Evolutionary conservation across 2,329 filamentous ascomycete genomes (phyloP).

Genomic region (Aspergillus carbonarius): DNA sequence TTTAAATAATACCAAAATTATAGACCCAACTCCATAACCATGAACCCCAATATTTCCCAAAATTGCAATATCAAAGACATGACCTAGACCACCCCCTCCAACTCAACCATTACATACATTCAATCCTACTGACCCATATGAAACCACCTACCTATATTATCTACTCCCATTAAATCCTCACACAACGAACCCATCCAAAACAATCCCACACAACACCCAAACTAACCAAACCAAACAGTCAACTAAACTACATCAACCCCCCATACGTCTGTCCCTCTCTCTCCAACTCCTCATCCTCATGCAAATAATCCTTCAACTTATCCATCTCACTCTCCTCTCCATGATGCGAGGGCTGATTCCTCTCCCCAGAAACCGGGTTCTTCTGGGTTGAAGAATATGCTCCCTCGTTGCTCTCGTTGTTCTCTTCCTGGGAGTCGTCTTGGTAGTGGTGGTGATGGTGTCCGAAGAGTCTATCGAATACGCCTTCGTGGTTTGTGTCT

Average conservation of each 20-base stretch:
- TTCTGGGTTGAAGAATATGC: background rate
- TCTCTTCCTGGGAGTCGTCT: background rate
- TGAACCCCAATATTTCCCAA: no score
- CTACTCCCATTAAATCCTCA: no score
- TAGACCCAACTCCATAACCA: no score
- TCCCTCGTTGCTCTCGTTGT: no score
- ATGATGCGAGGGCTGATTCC: background rate
- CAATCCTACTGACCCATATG: no score
- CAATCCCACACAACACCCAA: no score
- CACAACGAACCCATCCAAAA: no score
- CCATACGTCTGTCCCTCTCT: background rate
- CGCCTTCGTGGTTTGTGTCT: background rate
- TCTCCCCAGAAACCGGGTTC: background rate
- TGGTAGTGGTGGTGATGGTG: background rate
- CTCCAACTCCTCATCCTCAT: slow-evolving; percentile 2
- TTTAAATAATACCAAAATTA: no score
- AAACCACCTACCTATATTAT: background rate
- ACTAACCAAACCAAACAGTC: background rate
- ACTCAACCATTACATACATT: no score
- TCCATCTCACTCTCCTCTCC: background rate
- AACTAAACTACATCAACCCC: background rate
- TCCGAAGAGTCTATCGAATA: background rate
- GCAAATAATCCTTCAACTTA: background rate
- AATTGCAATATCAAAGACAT: no score
- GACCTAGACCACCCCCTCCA: no score